Percentiles rank a stretch among this genome's conserved stretches.
phyloP scores from a whole-genome alignment of 1,284 basidiomycete species.

The Vanrija sp. region DNA sequence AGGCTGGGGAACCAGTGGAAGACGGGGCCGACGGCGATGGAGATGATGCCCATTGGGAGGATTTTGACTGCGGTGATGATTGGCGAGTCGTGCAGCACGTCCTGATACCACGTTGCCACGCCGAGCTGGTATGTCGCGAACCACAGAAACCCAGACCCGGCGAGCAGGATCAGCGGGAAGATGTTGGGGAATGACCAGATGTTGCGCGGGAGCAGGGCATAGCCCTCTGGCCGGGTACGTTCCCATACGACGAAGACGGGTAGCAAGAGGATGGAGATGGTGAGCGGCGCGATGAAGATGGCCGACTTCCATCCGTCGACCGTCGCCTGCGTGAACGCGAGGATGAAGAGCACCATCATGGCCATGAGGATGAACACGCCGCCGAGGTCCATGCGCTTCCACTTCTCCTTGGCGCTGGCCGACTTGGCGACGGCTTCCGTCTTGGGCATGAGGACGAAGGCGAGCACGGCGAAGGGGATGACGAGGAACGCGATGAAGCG shows the following conservation, averaged over 20 bases:
- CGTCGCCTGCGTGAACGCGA: constrained; percentile 43
- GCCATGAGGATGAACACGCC: constrained; percentile 39
- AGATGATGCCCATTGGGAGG: constrained; percentile 44
- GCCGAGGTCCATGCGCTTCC: constrained; percentile 46
- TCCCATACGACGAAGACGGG: constrained; percentile 31
- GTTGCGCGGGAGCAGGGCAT: constrained; percentile 43
- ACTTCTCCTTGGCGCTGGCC: constrained; percentile 35
- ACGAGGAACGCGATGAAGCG: constrained; percentile 37
- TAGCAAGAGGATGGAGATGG: constrained; percentile 23
- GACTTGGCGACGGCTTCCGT: constrained; percentile 41
- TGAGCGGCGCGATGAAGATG: constrained; percentile 44
- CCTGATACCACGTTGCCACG: constrained; percentile 45
- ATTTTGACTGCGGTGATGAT: constrained; percentile 44
- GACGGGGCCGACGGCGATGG: constrained; percentile 34
- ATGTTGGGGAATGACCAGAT: constrained; percentile 47
- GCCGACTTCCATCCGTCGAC: constrained; percentile 38
- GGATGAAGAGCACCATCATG: constrained; percentile 43
- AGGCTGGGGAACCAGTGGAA: constrained; percentile 36
- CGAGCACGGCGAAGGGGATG: constrained; percentile 33
- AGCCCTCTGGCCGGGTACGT: constrained; percentile 30
- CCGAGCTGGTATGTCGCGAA: constrained; percentile 44
- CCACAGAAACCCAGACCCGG: constrained; percentile 8
- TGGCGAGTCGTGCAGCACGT: constrained; percentile 32
- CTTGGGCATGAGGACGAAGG: constrained; percentile 38
- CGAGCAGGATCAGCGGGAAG: constrained; percentile 34